Evolutionary conservation across 768 basidiomycete species (phyloP).

Genomic region (Suillus bovinus): DNA sequence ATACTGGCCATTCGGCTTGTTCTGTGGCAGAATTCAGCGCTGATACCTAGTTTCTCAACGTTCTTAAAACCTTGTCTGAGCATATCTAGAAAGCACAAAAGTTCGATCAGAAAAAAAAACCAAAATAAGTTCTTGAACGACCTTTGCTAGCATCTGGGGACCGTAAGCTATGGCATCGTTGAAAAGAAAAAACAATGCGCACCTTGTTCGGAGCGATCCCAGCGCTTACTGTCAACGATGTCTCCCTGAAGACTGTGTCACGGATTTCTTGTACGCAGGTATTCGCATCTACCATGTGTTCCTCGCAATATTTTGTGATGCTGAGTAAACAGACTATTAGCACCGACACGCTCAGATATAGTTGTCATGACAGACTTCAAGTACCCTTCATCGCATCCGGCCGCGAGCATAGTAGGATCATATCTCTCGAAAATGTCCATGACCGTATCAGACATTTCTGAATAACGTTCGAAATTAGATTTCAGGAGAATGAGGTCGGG

Average conservation of each 20-base stretch:
- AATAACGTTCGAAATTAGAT: constrained; percentile 60
- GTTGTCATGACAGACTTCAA: constrained; percentile 61
- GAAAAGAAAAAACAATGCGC: constrained; percentile 26
- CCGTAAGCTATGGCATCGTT: constrained; percentile 19
- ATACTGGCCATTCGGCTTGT: constrained; percentile 95
- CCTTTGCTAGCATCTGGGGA: constrained; percentile 87
- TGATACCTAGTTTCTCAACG: not conserved
- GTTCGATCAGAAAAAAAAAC: constrained; percentile 7
- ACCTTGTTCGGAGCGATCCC: constrained; percentile 97
- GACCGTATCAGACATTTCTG: constrained; percentile 69
- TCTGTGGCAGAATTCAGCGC: constrained; percentile 41
- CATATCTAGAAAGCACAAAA: constrained; percentile 60
- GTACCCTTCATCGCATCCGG: constrained; percentile 90
- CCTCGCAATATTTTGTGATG: constrained; percentile 81
- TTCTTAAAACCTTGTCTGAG: constrained; percentile 72
- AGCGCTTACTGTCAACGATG: constrained; percentile 87
- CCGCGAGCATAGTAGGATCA: constrained; percentile 72
- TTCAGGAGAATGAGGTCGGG: constrained; percentile 78
- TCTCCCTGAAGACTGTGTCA: constrained; percentile 69
- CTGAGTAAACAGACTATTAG: constrained; percentile 37
- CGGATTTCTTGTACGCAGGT: constrained; percentile 83
- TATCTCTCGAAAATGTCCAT: constrained; percentile 70
- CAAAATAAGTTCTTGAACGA: constrained; percentile 30
- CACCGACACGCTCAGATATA: not conserved
- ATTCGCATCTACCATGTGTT: constrained; percentile 60